Base-by-base conservation (phyloP, 257 asterid species). In the Solanum clarkiae region DNA sequence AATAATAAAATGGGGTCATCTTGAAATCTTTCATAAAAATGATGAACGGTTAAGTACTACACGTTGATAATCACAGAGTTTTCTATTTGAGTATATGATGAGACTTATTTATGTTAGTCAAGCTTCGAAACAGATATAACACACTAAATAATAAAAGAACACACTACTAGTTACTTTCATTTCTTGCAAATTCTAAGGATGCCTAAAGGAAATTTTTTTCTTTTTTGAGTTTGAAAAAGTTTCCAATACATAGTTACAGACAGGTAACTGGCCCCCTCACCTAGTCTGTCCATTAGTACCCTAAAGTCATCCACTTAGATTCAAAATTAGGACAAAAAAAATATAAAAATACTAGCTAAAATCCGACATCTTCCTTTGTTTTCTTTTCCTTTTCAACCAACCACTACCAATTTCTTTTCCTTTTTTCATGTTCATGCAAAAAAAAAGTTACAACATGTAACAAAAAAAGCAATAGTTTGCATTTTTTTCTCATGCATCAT, bases 401-500 rank as follows among this genome's bases (percentile, higher is more conserved):
- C 70, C 6, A 62, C 57, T 55, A 22, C 74, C 80, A 26, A 36
- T 14, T 59, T 56, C 7, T 11, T 16, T 24, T n/a, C 65, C 51
- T 65, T 54, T 54, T 82, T 60, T 47, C 82, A 80, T 60, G 60
- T 80, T 77, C 92, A 84, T 89, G 90, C 91, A 84, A 85, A 68
- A 66, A 60, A 11, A 60, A 81, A 4, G 65, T 79, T 79, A 10
- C 81, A 53, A 86, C 69, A 69, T 54, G 81, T 71, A 84, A 44
- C 80, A 49, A 60, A 70, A 81, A 14, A n/a, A 42, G 29, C 77
- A 40, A 2, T 7, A 40, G 79, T 13, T 9, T 17, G 7, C 54
- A 70, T 1, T 17, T 15, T 62, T 24, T 7, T 12, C 74, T 88
- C 86, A 93, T 6, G 91, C 86, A 47, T 94, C 93, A 53, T 90